phyloP scores from a whole-genome alignment of 441 rosid genomes.

The Gossypium trilobum region DNA sequence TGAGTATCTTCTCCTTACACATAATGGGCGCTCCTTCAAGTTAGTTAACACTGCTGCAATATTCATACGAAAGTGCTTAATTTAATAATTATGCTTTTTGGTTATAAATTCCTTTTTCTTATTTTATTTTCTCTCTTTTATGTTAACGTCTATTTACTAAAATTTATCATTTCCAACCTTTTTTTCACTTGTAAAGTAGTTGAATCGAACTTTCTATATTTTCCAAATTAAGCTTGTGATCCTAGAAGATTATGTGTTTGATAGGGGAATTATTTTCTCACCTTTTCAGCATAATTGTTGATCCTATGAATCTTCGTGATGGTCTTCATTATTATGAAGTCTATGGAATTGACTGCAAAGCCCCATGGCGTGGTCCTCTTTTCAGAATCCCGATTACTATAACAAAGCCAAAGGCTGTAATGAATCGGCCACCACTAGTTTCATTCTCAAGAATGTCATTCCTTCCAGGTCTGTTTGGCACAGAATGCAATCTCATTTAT shows the following conservation, averaged over 20 bases:
- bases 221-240: background rate
- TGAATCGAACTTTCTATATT: background rate
- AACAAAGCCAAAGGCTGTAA: slow-evolving; percentile 63
- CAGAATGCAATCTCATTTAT: background rate
- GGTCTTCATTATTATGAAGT: slow-evolving; percentile 93
- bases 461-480: slow-evolving; percentile 50
- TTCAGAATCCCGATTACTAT: slow-evolving; percentile 83
- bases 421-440: slow-evolving; percentile 56
- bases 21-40: slow-evolving; percentile 95
- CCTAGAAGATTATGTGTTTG: background rate
- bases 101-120: background rate
- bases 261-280: slow-evolving; percentile 7
- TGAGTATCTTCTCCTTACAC: slow-evolving; percentile 78
- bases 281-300: slow-evolving; percentile 77
- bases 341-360: slow-evolving; percentile 86
- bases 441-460: slow-evolving; percentile 74
- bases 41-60: slow-evolving; percentile 39
- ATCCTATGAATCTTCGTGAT: slow-evolving; percentile 71
- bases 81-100: background rate
- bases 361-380: slow-evolving; percentile 87
- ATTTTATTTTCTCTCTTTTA: background rate
- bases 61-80: background rate
- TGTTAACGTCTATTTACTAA: background rate
- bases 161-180: background rate
- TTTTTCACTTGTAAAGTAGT: slow-evolving; percentile 5